These are phyloP conservation scores for Penicillium riverlandense DNA, from an alignment of 495 filamentous ascomycete species.

Conservation along the genomic window DNA sequence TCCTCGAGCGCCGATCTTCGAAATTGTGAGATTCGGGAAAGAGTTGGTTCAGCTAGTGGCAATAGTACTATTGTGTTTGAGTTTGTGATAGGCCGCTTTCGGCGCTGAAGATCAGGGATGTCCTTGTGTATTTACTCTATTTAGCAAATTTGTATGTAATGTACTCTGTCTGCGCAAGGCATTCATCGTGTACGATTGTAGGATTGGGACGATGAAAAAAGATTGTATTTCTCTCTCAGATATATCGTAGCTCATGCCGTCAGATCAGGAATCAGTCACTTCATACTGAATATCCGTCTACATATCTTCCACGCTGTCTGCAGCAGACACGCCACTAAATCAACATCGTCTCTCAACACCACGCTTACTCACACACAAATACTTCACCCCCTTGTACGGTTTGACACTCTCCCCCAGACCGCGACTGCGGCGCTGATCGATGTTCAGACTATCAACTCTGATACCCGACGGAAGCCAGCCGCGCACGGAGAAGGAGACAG, in stretches of 20 bases:
- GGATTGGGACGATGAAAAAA: too few relatives aligned
- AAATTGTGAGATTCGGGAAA: conserved; percentile 21
- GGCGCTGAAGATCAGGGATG: too few relatives aligned
- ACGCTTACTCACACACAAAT: conserved; percentile 78
- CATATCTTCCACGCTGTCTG: background rate
- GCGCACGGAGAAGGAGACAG: conserved; percentile 82
- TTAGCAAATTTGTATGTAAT: too few relatives aligned
- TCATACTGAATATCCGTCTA: too few relatives aligned
- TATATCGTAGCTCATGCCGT: background rate
- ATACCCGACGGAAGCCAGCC: conserved; percentile 95
- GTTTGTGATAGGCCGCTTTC: too few relatives aligned
- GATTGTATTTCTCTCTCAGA: too few relatives aligned
- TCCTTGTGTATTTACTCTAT: too few relatives aligned
- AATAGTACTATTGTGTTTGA: too few relatives aligned
- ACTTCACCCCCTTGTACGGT: conserved; percentile 98
- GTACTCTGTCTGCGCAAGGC: too few relatives aligned
- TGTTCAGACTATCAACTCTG: conserved; percentile 78
- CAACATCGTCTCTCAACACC: conserved; percentile 63
- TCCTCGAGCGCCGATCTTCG: conserved; percentile 26
- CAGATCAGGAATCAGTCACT: too few relatives aligned
- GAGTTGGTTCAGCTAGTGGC: too few relatives aligned
- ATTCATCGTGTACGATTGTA: too few relatives aligned
- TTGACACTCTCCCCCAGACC: conserved; percentile 83
- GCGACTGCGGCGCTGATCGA: conserved; percentile 79
- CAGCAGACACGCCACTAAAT: background rate